Conservation (phyloP, 495 filamentous ascomycete species). For the Penicillium turbatum region DNA sequence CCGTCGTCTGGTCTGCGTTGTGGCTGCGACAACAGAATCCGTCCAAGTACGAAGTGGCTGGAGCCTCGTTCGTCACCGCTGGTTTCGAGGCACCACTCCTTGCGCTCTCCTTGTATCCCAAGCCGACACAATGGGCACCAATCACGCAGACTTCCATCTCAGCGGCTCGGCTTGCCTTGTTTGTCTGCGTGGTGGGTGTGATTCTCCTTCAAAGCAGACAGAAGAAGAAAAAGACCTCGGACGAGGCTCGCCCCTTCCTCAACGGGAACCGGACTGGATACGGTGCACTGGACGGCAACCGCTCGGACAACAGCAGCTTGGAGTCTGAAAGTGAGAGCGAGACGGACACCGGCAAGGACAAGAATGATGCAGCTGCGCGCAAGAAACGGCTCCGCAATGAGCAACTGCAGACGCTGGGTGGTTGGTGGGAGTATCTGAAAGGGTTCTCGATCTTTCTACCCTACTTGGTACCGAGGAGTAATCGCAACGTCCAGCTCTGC, state of each 20-base stretch:
- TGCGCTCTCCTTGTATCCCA: conserved; percentile 3
- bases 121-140: conserved; percentile 5
- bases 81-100: conserved; percentile 9
- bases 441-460: conserved; percentile 53
- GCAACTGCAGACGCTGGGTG: not conserved
- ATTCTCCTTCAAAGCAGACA: not conserved
- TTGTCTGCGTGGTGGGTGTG: not conserved
- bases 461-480: conserved; percentile 59
- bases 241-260: conserved; percentile 4
- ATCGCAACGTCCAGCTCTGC: conserved; percentile 51
- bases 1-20: not conserved
- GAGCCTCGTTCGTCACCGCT: conserved; percentile 5
- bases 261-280: conserved; percentile 1
- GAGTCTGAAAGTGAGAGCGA: conserved; percentile 4
- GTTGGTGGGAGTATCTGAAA: conserved; percentile 6
- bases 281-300: not conserved
- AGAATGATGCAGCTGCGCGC: not conserved
- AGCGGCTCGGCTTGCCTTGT: not conserved
- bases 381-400: conserved; percentile 5
- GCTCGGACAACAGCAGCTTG: not conserved
- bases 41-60: conserved; percentile 6
- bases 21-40: conserved; percentile 3
- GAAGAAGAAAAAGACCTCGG: not conserved
- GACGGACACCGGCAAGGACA: not conserved
- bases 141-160: conserved; percentile 2